Evolutionary conservation across 805 yeast species (phyloP), one percentile per base, ranked within the genome.

Genomic region (Yamadazyma sp.): DNA sequence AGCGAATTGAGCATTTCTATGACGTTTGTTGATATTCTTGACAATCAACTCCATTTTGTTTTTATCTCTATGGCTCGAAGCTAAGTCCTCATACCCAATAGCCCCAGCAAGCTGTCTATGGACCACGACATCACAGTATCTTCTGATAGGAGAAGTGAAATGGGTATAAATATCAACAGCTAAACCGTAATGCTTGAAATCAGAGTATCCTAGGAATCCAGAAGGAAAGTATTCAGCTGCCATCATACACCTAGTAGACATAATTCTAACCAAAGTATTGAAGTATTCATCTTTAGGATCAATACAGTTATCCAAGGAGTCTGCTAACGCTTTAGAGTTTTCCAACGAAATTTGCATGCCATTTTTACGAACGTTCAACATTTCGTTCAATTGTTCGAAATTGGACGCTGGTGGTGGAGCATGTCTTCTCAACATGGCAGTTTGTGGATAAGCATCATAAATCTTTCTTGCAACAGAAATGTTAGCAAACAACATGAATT

Each of bases 231-330:
- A 93, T 58, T 91, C 97, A 2, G 99, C 99, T 2, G 99, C 96
- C 84, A 89, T 87, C 99, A 93, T 93, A 64, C 98, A 91, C 53
- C 99, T 77, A 0, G 99, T 93, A 6, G 97, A 93, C 95, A 93
- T 84, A 48, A 93, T 93, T 61, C 99, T 81, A 5, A 91, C 72
- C 51, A 93, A 71, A 0, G 97, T 93, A 62, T 93, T 93, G 75
- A 93, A 88, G 56, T 87, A 93, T 5, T 90, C 83, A 60, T 93
- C 98, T 0, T 76, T 55, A 16, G 81, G 77, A 60, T 91, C 98
- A 22, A 67, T 78, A 62, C 96, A 88, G 41, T 86, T 73, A 57
- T 93, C 99, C 35, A 93, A 70, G 13, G 97, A 89, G 53, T 90
- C 96, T 2, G 99, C 98, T 30, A 93, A 73, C 0, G 95, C 85